Percentiles rank a stretch among this genome's conserved stretches.
Conservation (phyloP, 345 rosid species). For the Lepidium didymum region DNA sequence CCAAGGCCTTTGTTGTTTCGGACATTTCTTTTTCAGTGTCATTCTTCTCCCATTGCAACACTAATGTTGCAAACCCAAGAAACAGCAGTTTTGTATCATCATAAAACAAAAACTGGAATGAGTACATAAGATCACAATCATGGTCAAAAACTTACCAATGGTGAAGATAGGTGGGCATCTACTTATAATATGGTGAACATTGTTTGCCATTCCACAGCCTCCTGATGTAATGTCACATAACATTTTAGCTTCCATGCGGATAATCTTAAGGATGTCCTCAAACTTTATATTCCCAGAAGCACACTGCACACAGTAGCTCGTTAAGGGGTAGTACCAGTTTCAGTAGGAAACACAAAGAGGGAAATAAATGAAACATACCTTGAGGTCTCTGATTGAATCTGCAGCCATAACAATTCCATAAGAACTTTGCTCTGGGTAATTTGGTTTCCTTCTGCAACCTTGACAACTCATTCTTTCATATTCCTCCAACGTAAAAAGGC, state of each 20-base stretch:
- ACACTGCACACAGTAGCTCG: conserved; percentile 1
- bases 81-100: neutral
- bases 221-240: conserved; percentile 3
- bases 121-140: neutral
- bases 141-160: conserved; percentile 5
- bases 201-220: conserved; percentile 11
- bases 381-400: neutral
- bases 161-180: conserved; percentile 3
- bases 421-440: neutral
- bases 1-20: neutral
- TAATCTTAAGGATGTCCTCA: conserved; percentile 8
- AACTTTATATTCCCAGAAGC: neutral
- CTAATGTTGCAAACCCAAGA: neutral
- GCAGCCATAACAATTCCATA: neutral
- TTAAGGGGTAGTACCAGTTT: neutral
- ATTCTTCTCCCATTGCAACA: neutral
- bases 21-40: neutral
- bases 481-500: neutral
- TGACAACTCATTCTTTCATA: neutral
- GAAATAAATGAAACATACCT: neutral
- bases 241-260: neutral
- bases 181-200: neutral
- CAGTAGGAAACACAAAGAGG: neutral
- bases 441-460: neutral
- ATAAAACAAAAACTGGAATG: neutral